Evolutionary conservation across 345 rosid species (phyloP).

Genomic region (Aquilaria sinensis): DNA sequence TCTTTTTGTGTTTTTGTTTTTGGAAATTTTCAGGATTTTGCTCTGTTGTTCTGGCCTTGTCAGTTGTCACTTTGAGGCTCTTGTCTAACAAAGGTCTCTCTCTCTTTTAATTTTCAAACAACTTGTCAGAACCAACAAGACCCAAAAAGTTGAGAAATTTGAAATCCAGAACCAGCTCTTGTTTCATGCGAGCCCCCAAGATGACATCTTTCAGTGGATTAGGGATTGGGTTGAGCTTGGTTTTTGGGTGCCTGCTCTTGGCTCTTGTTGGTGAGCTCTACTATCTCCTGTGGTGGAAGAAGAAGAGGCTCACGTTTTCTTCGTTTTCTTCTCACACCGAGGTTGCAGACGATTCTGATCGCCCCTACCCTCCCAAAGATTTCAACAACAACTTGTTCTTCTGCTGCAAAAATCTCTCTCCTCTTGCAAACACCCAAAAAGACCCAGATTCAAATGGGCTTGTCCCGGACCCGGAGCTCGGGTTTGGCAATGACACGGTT

Average conservation of each 20-base stretch:
- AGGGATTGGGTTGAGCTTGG: slow-evolving; percentile 67
- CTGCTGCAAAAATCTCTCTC: slow-evolving; percentile 13
- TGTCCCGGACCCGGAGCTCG: slow-evolving; percentile 48
- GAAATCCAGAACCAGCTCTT: slow-evolving; percentile 3
- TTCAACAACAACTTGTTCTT: slow-evolving; percentile 22
- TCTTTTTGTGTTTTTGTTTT: too few relatives aligned
- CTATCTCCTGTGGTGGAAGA: slow-evolving; percentile 86
- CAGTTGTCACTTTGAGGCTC: too few relatives aligned
- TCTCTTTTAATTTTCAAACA: neutral
- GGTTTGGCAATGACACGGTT: slow-evolving; percentile 47
- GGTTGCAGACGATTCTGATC: slow-evolving; percentile 27
- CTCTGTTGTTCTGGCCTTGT: too few relatives aligned
- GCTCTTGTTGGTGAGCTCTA: slow-evolving; percentile 69
- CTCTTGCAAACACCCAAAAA: slow-evolving; percentile 15
- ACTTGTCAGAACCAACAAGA: neutral
- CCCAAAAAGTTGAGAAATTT: slow-evolving; percentile 1
- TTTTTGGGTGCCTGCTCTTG: slow-evolving; percentile 64
- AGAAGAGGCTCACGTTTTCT: slow-evolving; percentile 20
- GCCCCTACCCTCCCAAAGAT: slow-evolving; percentile 49
- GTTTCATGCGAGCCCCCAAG: slow-evolving; percentile 42
- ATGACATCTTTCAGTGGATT: slow-evolving; percentile 64
- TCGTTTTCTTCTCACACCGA: slow-evolving; percentile 20
- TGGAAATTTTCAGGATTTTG: too few relatives aligned
- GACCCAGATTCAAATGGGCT: neutral
- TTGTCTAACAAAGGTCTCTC: neutral